Percentiles rank a stretch among this genome's conserved stretches.
These are phyloP conservation scores for Pseudotulostoma volvatum DNA, from an alignment of 495 filamentous ascomycete genomes.

Conservation along the genomic window DNA sequence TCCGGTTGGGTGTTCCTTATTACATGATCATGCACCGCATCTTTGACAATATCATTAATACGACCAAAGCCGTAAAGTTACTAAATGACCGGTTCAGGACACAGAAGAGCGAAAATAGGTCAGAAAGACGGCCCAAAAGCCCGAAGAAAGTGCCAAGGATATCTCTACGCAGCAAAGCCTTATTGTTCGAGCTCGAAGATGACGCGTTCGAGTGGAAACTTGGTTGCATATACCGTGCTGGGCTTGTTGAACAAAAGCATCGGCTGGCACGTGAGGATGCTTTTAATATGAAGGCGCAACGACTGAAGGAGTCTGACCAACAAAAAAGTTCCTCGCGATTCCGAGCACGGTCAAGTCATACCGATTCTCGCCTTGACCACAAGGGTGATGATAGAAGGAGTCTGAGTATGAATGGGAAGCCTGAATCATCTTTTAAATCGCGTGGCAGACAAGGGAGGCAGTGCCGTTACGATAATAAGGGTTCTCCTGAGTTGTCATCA, in stretches of 20 bases:
- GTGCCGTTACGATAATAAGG: conserved; percentile 71
- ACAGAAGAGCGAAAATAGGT: conserved; percentile 69
- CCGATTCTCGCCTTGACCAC: conserved; percentile 27
- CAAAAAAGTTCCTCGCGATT: conserved; percentile 32
- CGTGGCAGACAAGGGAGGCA: conserved; percentile 23
- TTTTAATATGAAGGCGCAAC: conserved; percentile 71
- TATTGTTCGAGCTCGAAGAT: conserved; percentile 87
- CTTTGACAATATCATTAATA: conserved; percentile 82
- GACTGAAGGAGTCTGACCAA: conserved; percentile 52
- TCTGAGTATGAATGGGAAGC: conserved; percentile 37
- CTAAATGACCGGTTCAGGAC: conserved; percentile 82
- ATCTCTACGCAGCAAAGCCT: conserved; percentile 59
- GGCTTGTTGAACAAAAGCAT: conserved; percentile 76
- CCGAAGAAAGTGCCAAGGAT: conserved; percentile 76
- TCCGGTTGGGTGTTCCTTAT: conserved; percentile 83
- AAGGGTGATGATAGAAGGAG: conserved; percentile 28
- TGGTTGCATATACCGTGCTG: conserved; percentile 76
- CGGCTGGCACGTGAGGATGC: conserved; percentile 80
- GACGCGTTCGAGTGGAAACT: conserved; percentile 96
- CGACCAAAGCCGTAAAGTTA: conserved; percentile 71
- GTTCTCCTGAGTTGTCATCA: conserved; percentile 47
- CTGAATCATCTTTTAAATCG: conserved; percentile 12
- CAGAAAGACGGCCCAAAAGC: conserved; percentile 63
- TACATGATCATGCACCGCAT: conserved; percentile 82
- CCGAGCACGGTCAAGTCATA: conserved; percentile 35